Evolutionary conservation across 2,329 filamentous ascomycete genomes (phyloP).

Genomic region (Teratosphaeria nubilosa): DNA sequence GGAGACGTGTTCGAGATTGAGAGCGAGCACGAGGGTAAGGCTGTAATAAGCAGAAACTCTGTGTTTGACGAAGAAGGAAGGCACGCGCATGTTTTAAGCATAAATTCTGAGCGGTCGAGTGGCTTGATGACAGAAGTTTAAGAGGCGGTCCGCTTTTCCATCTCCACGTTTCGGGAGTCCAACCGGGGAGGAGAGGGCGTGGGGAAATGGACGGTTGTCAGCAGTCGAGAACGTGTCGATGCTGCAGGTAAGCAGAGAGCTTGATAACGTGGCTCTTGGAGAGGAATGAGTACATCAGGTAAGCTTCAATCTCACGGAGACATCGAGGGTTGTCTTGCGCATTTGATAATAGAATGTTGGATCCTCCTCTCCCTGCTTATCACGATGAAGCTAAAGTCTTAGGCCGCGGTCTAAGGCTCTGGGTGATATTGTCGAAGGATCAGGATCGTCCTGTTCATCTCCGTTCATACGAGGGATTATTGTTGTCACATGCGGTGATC

Average conservation of each 20-base stretch:
- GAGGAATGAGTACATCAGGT: no score
- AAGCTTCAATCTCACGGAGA: no score
- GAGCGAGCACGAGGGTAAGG: not conserved
- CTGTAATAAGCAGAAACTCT: not conserved
- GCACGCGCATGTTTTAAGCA: not conserved
- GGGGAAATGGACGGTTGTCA: no score
- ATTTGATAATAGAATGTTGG: not conserved
- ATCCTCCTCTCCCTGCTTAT: not conserved
- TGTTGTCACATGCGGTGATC: no score
- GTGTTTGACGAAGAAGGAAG: not conserved
- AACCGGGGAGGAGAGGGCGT: no score
- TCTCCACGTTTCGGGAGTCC: not conserved
- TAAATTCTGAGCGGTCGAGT: not conserved
- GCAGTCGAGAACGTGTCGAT: no score
- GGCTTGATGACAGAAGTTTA: not conserved
- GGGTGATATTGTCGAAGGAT: not conserved
- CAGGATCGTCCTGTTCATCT: not conserved
- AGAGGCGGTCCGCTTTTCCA: not conserved
- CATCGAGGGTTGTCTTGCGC: no score
- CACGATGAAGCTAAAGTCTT: not conserved
- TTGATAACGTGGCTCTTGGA: no score
- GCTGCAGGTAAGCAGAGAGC: no score
- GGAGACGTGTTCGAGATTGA: not conserved
- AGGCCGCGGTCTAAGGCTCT: not conserved
- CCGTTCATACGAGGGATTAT: no score